Evolutionary conservation across 768 basidiomycete genomes (phyloP), one percentile per base, ranked within the genome.

Genomic region (Fomitopsis serialis): DNA sequence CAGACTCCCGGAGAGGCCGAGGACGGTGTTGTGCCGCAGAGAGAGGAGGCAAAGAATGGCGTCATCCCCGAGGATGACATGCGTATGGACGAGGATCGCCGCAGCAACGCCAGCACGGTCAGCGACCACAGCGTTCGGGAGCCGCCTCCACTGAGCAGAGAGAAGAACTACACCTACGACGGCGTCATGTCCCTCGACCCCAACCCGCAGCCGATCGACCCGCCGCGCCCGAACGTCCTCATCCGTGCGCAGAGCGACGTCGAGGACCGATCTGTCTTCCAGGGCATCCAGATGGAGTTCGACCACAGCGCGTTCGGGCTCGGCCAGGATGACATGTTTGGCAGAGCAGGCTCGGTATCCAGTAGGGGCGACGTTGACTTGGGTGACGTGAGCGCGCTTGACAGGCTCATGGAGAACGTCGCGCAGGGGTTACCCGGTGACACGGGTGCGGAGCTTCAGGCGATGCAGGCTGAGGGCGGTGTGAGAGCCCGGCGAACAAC

Each of bases 341-440:
- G 59, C 37, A 11, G 53, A 34, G 37, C 50, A 22, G 19, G 57
- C 45, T 35, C 53, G 13, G 29, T 45, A 11, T 21, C 54, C 11
- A 52, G 55, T 11, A 56, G 52, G 11, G 37, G 55, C 47, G 46
- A 47, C 27, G 54, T 59, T 42, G 54, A 60, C 19, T 53, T 71
- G 15, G 66, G 63, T 17, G 73, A 74, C 27, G 68, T 73, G 57
- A 73, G 71, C 52, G 74, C 74, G 15, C 63, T 76, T 23, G 74
- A 76, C 53, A 61, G 68, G 47, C 64, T 76, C 29, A 69, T 75
- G 62, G 66, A 68, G 32, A 60, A 70, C 44, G 70, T 71, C 42
- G 63, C 62, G 52, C 50, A 62, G 52, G 58, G 62, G 47, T 54
- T 50, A n/a, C 35, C 35, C 36, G 42, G 52, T 19, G 8, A 22